phyloP scores from a whole-genome alignment of 179 eudicot species.

The Actinidia chinensis region DNA sequence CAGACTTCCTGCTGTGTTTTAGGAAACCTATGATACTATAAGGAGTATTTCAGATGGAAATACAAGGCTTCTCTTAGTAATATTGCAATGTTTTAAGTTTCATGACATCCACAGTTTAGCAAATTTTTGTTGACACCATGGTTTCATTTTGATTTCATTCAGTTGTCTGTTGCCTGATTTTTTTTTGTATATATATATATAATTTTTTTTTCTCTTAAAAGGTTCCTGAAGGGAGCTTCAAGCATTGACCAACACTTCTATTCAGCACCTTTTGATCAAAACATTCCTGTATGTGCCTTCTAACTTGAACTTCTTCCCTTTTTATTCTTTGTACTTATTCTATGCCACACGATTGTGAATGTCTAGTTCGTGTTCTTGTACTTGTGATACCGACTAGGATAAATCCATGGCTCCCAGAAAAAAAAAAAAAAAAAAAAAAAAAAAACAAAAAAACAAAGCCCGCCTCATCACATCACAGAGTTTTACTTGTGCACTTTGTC shows the following conservation, averaged over 20 bases:
- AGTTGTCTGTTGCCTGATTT: background rate
- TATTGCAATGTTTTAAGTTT: background rate
- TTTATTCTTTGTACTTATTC: constrained; percentile 9
- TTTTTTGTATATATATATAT: background rate
- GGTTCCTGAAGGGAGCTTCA: constrained; percentile 95
- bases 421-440: too few relatives aligned
- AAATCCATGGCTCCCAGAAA: background rate
- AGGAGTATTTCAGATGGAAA: background rate
- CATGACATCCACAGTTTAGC: background rate
- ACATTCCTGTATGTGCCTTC: constrained; percentile 70
- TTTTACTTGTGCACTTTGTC: background rate
- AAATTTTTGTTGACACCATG: background rate
- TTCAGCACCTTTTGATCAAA: constrained; percentile 73
- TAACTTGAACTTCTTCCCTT: constrained; percentile 3
- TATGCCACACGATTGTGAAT: background rate
- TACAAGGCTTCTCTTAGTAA: background rate
- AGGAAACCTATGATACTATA: background rate
- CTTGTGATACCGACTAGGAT: background rate
- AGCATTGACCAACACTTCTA: constrained; percentile 88
- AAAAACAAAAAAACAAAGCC: too few relatives aligned
- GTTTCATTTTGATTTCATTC: background rate
- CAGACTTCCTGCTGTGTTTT: background rate
- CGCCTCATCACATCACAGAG: background rate
- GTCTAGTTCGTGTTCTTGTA: background rate
- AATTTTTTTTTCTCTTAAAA: constrained; percentile 27